phyloP scores from a whole-genome alignment of 2,329 filamentous ascomycete genomes.

The Neonectria hederae region DNA sequence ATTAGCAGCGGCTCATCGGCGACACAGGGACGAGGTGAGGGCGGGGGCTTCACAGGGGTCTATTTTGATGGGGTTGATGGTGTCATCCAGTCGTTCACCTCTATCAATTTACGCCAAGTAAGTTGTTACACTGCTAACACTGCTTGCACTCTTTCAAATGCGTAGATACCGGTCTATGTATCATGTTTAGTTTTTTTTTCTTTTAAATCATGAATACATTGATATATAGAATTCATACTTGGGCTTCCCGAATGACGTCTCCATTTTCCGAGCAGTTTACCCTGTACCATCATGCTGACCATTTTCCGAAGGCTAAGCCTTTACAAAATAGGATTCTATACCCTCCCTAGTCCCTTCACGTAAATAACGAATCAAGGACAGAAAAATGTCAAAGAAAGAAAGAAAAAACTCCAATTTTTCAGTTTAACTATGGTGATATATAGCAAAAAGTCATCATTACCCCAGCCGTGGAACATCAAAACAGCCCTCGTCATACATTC shows the following conservation, averaged over 20 bases:
- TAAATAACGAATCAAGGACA: no score
- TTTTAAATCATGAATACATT: no score
- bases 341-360: no score
- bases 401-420: background rate
- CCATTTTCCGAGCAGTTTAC: background rate
- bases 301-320: background rate
- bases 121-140: background rate
- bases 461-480: constrained; percentile 16
- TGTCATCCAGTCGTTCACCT: constrained; percentile 27
- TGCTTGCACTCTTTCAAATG: background rate
- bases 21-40: background rate
- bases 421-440: constrained; percentile 17
- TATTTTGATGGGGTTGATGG: constrained; percentile 18
- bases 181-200: no score
- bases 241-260: background rate
- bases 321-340: no score
- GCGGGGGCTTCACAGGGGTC: constrained; percentile 25
- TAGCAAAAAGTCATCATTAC: constrained; percentile 16
- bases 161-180: background rate
- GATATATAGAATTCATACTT: background rate
- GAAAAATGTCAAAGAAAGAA: background rate
- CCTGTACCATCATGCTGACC: background rate
- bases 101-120: constrained; percentile 14
- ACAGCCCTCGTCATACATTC: constrained; percentile 14
- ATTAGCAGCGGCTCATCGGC: constrained; percentile 17